Base-by-base conservation (phyloP, 140 eudicot genomes). In the Eryngium alpinum region DNA sequence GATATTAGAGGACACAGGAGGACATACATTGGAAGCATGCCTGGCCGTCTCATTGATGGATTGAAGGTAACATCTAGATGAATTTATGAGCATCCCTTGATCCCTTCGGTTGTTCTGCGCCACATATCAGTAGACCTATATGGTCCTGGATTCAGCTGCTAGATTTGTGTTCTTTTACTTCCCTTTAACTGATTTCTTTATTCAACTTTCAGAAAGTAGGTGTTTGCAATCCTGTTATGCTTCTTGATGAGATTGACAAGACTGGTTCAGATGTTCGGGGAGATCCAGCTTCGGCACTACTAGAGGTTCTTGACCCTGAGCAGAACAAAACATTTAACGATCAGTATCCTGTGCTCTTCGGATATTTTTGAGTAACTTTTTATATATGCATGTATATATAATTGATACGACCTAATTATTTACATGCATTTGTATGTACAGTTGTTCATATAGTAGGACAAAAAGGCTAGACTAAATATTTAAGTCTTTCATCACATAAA, bases 1-100 rank as follows among this genome's bases (percentile, higher is more conserved):
- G 99, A 96, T 76, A 96, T 96, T 88, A 89, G 99, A 90, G 99
- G 98, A 78, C 99, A 96, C 78, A 86, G 99, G 84, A 89, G 99
- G 85, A 96, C 98, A 22, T 96, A 96, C 85, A 91, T 96, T 78
- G 99, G 99, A 85, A 96, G 99, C 87, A 96, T 96, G 99, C 99
- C 99, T 21, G 99, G 99, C 22, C 99, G 97, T 80, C 98, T 96
- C 79, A 91, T 96, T 89, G 99, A 93, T 87, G 99, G 99, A 69
- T 79, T 96, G 69, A 96, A 96, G 99, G 99, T 95, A 27, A 75
- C n/a, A 50, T 50, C 38, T 27, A 43, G 60, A 44, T 50, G 29
- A 17, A 75, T 49, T 75, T 75, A n/a, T 38, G 59, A 49, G 38
- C 10, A 9, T 75, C 28, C 66, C 10, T 71, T 24, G 70, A 69